Evolutionary conservation across 805 yeast genomes (phyloP).

Genomic region (Metschnikowia santaceciliae): DNA sequence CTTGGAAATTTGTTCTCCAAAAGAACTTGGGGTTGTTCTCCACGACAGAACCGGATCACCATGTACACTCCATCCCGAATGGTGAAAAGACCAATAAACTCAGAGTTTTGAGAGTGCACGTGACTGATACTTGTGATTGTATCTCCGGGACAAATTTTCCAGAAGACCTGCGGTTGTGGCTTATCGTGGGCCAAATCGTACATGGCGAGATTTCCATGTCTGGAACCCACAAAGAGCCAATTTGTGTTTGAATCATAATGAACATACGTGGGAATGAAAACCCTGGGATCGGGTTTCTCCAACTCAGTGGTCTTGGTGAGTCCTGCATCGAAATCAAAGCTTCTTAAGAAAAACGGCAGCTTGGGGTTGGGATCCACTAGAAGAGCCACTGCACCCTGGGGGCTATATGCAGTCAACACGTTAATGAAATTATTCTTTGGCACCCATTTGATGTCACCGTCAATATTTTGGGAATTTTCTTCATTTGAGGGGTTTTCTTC

Average conservation of each 20-base stretch:
- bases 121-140: slow-evolving; percentile 55
- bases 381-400: slow-evolving; percentile 19
- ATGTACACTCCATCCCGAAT: slow-evolving; percentile 66
- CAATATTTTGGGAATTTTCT: too few species aligned
- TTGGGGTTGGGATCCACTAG: slow-evolving; percentile 67
- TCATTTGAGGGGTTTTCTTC: too few species aligned
- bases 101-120: slow-evolving; percentile 23
- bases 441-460: too few species aligned
- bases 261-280: slow-evolving; percentile 42
- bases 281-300: slow-evolving; percentile 18
- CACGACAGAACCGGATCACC: slow-evolving; percentile 24
- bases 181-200: slow-evolving; percentile 35
- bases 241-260: slow-evolving; percentile 34
- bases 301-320: slow-evolving; percentile 23
- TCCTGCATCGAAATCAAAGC: slow-evolving; percentile 18
- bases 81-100: slow-evolving; percentile 41
- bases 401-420: slow-evolving; percentile 31
- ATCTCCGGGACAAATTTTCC: slow-evolving; percentile 59
- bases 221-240: slow-evolving; percentile 61
- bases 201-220: slow-evolving; percentile 62
- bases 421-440: slow-evolving; percentile 43
- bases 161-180: slow-evolving; percentile 16
- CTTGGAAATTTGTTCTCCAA: slow-evolving; percentile 63
- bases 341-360: slow-evolving; percentile 46
- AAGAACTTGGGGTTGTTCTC: slow-evolving; percentile 20